Conservation (phyloP, 805 yeast species). For the Ogataea philodendri region DNA sequence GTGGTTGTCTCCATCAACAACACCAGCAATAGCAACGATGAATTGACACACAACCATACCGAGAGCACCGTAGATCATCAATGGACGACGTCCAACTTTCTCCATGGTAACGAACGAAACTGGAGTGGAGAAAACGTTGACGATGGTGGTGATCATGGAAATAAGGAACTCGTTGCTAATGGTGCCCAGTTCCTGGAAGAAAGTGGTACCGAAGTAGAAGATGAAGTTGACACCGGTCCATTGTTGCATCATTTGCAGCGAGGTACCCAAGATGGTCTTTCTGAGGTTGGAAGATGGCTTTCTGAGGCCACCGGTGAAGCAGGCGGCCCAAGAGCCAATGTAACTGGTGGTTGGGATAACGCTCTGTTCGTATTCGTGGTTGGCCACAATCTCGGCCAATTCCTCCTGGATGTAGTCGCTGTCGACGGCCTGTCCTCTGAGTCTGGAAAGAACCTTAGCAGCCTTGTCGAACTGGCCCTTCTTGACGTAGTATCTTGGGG, state of each 20-base stretch:
- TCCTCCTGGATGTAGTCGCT: conserved; percentile 47
- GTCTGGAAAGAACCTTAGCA: conserved; percentile 48
- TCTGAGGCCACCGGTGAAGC: conserved; percentile 42
- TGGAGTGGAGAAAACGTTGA: conserved; percentile 51
- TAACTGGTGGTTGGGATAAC: conserved; percentile 36
- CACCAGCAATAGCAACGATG: conserved; percentile 49
- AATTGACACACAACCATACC: conserved; percentile 55
- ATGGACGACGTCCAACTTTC: conserved; percentile 54
- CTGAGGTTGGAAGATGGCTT: conserved; percentile 39
- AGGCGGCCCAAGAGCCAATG: conserved; percentile 41
- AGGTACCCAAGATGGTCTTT: conserved; percentile 44
- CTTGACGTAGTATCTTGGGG: conserved; percentile 68
- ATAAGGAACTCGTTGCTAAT: conserved; percentile 47
- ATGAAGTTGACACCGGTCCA: conserved; percentile 75
- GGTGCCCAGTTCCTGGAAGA: conserved; percentile 54
- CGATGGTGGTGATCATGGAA: conserved; percentile 52
- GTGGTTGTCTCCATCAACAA: conserved; percentile 28
- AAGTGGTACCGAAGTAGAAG: conserved; percentile 71
- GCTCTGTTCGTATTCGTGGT: conserved; percentile 45
- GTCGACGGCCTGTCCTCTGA: conserved; percentile 52
- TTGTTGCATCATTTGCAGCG: conserved; percentile 59
- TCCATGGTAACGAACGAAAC: conserved; percentile 58
- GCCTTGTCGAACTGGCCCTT: conserved; percentile 59
- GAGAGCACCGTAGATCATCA: conserved; percentile 47
- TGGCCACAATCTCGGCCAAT: conserved; percentile 50